Evolutionary conservation across 2,329 filamentous ascomycete species (phyloP), one percentile per base, ranked within the genome.

Genomic region (Trichocomaceae sp.): DNA sequence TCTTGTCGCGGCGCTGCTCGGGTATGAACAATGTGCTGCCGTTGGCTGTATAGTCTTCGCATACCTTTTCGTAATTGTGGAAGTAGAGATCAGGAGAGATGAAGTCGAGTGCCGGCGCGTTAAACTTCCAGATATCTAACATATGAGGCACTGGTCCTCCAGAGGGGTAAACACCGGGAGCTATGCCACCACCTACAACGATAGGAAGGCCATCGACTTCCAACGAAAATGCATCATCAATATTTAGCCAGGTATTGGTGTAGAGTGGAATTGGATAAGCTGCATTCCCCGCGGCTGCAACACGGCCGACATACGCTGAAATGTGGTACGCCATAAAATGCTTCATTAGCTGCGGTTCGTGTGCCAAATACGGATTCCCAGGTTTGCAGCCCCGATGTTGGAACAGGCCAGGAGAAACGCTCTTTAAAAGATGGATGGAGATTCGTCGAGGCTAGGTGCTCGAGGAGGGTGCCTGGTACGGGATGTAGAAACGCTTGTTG

Each of bases 291-390:
- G 72, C 72, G 0, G 63, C 55, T 1, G 75, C 72, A 5, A 78
- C 72, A 7, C 68, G 56, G 2, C 74, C 62, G 20, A 77, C 57
- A 57, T 77, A 78, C 1, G 57, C 58, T 1, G 75, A 69, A 56
- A 72, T 76, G 52, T 72, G 65, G 54, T 77, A 70, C 2, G 75
- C 74, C 76, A 78, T 78, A 66, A 78, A 78, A 26, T 10, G 77
- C 62, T 60, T 78, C 75, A 22, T 77, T 72, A 0, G 71, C 69
- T 19, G 62, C 60, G 22, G 64, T 57, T 1, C 66, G 61, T 9
- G 64, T 61, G n/a, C 75, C 75, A 57, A 76, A 75, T 1, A 75
- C 64, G 6, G 69, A 62, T 31, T 62, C 64, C 75, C 75, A 78
- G 15, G 22, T 35, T 19, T 20, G n/a, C 31, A 23, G 15, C 9